Percentiles rank a stretch among this genome's conserved stretches.
Evolutionary conservation across 1,284 basidiomycete genomes (phyloP).

Genomic region (Spongispora temasekensis): DNA sequence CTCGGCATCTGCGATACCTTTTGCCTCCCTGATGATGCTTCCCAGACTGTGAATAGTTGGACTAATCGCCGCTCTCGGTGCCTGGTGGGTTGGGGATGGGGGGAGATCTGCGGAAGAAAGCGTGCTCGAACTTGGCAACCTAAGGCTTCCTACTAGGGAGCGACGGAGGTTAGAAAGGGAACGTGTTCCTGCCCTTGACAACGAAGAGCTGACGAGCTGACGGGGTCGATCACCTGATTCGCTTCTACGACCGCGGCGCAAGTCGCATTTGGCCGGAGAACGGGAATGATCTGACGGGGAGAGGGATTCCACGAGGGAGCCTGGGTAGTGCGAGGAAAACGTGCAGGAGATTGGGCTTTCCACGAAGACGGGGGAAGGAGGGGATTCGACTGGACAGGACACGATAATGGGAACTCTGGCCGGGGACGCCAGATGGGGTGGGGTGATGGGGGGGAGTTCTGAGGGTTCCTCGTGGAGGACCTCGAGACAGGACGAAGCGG

Average conservation of each 20-base stretch:
- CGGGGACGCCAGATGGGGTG: constrained; percentile 1
- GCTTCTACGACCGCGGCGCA: constrained; percentile 18
- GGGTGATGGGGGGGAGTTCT: constrained; percentile 18
- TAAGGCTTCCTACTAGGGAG: constrained; percentile 38
- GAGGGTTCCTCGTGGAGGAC: constrained; percentile 34
- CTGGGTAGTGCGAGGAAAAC: constrained; percentile 24
- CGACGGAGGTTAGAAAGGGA: constrained; percentile 43
- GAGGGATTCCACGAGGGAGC: constrained; percentile 17
- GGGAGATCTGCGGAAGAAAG: constrained; percentile 19
- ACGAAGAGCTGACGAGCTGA: neutral
- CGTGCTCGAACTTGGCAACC: constrained; percentile 17
- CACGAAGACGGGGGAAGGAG: constrained; percentile 4
- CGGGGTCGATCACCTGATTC: constrained; percentile 20
- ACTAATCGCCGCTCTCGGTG: constrained; percentile 45
- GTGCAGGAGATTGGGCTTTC: constrained; percentile 30
- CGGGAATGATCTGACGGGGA: constrained; percentile 15
- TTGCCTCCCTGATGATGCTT: constrained; percentile 53
- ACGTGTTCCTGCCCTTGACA: constrained; percentile 28
- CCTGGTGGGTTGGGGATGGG: constrained; percentile 2
- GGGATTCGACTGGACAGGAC: constrained; percentile 9
- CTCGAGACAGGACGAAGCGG: constrained; percentile 28
- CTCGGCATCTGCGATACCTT: constrained; percentile 63
- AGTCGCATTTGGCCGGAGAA: constrained; percentile 18
- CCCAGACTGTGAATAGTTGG: constrained; percentile 59
- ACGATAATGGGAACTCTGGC: constrained; percentile 19